Base-by-base conservation (phyloP, 805 yeast species). In the Nakazawaea ishiwadae region DNA sequence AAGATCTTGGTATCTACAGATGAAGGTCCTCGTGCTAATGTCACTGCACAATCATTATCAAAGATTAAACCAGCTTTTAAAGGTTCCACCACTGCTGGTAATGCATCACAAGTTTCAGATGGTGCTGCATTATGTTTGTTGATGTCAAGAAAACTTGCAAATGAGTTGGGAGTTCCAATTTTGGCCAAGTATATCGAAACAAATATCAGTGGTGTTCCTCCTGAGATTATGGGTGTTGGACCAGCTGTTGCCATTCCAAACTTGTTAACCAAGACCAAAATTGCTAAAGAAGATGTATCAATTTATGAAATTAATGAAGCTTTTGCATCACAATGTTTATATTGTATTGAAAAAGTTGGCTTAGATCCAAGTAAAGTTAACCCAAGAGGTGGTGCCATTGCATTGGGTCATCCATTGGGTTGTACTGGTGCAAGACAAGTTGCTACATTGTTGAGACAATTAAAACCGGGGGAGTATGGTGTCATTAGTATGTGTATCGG, bases 401-500 rank as follows among this genome's bases (percentile, higher is more conserved):
- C 97, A 5, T 65, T 90, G 47, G 98, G 98, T 16, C 98, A 90
- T 65, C 98, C 98, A 45, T 68, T 85, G 49, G 95, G 95, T 30
- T 82, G 87, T 49, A 84, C 95, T 3, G 78, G 74, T 23, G 89
- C 96, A 10, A 81, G 98, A 63, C 96, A 90, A 68, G 74, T 87
- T 39, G 90, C 97, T 33, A 91, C 98, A 4, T 64, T 91, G 47
- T 64, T 91, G 59, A 75, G 90, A 54, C 91, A 88, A 68, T 73
- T 90, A 55, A 66, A 81, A 61, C 60, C 75, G 20, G 95, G 91
- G 47, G 80, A 89, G 68, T 66, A 89, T 49, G 98, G 98, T 50
- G 81, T 91, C 40, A 85, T 95, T 10, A 84, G 95, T 49, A 91
- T 91, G 98, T 91, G 98, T 70, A 81, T 91, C 50, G 98, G 98